Evolutionary conservation across 345 rosid genomes (phyloP).

Genomic region (Syzygium aromaticum): DNA sequence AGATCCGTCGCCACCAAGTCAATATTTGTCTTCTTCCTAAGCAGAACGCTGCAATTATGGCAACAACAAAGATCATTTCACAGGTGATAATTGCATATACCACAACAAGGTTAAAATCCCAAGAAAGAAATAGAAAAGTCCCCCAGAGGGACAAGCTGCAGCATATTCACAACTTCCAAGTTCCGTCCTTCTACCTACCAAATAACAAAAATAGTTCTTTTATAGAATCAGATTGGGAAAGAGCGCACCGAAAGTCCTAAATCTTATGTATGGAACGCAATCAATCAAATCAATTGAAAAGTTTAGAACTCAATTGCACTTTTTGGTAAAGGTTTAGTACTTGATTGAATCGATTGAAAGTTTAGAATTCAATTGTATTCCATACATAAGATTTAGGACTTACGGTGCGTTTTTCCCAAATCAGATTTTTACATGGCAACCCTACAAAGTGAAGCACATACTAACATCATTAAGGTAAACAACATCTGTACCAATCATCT

Average conservation of each 20-base stretch:
- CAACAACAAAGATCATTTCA: not conserved
- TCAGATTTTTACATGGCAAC: not conserved
- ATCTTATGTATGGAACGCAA: not conserved
- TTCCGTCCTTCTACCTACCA: not conserved
- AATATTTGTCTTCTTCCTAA: conserved; percentile 56
- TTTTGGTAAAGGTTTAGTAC: not conserved
- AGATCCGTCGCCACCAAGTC: conserved; percentile 64
- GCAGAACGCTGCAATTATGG: conserved; percentile 50
- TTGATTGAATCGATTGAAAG: not conserved
- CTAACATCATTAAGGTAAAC: not conserved
- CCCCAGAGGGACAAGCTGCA: not conserved
- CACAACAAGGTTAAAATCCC: not conserved
- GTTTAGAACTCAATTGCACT: not conserved
- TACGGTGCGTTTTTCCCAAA: not conserved
- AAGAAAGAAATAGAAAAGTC: not conserved
- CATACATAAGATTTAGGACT: not conserved
- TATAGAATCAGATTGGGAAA: not conserved
- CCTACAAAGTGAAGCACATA: not conserved
- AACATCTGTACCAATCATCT: not conserved
- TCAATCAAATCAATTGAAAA: not conserved
- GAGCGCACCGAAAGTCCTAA: not conserved
- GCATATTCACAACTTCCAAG: not conserved
- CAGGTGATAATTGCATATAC: not conserved
- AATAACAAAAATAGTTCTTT: not conserved
- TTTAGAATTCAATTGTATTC: not conserved